phyloP scores from a whole-genome alignment of 495 filamentous ascomycete genomes.

The Xylaria flabelliformis region DNA sequence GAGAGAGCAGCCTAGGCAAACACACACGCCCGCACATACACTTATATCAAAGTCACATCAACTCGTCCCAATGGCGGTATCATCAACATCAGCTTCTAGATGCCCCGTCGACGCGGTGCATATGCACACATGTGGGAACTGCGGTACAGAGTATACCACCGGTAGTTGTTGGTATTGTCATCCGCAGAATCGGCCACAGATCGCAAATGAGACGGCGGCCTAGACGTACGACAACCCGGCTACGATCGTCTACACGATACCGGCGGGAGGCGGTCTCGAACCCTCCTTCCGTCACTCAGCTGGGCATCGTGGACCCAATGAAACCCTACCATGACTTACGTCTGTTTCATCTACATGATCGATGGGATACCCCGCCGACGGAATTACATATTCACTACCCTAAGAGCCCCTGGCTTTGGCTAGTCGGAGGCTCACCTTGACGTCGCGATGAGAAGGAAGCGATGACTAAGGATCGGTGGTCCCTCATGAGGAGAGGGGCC shows the following conservation, averaged over 20 bases:
- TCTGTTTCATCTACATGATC: conserved; percentile 19
- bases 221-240: conserved; percentile 21
- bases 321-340: conserved; percentile 22
- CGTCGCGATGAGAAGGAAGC: conserved; percentile 23
- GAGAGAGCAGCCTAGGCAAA: conserved; percentile 14
- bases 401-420: background rate
- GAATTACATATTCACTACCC: conserved; percentile 13
- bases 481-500: background rate
- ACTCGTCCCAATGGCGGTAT: conserved; percentile 23
- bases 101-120: conserved; percentile 35
- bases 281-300: conserved; percentile 8
- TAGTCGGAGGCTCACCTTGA: conserved; percentile 13
- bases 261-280: conserved; percentile 16
- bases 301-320: conserved; percentile 16
- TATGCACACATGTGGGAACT: conserved; percentile 45
- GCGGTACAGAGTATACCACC: conserved; percentile 44
- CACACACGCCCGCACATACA: conserved; percentile 10
- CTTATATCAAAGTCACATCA: conserved; percentile 23
- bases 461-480: conserved; percentile 16
- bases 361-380: conserved; percentile 16
- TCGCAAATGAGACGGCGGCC: conserved; percentile 20
- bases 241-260: conserved; percentile 13
- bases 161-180: conserved; percentile 47
- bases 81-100: conserved; percentile 20
- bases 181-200: conserved; percentile 36